Evolutionary conservation across 805 yeast genomes (phyloP).

Genomic region (Candida incommunis): DNA sequence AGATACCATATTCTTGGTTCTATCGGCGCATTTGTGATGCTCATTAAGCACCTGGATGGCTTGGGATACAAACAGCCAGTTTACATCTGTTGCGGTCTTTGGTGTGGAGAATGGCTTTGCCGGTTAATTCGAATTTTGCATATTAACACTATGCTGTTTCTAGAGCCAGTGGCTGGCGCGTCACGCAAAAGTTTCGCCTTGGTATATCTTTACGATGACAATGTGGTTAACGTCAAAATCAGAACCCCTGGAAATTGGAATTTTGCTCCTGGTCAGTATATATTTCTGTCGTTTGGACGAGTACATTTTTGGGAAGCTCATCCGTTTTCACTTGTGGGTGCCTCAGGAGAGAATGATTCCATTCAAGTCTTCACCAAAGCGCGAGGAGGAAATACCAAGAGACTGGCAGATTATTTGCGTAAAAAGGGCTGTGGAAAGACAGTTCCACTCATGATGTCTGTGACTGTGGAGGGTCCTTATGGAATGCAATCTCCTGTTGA

Average conservation of each 20-base stretch:
- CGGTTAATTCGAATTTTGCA: slow-evolving; percentile 36
- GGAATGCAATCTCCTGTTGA: slow-evolving; percentile 36
- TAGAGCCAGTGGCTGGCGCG: slow-evolving; percentile 24
- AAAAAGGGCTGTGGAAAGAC: slow-evolving; percentile 21
- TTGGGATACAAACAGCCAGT: slow-evolving; percentile 43
- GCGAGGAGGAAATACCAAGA: slow-evolving; percentile 39
- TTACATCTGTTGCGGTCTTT: slow-evolving; percentile 42
- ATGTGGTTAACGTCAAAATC: slow-evolving; percentile 35
- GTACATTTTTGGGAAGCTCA: slow-evolving; percentile 50
- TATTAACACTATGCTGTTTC: slow-evolving; percentile 18
- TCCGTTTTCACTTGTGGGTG: slow-evolving; percentile 44
- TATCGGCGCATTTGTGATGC: slow-evolving; percentile 34
- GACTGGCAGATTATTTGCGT: slow-evolving; percentile 21
- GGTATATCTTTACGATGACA: slow-evolving; percentile 28
- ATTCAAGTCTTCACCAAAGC: slow-evolving; percentile 36
- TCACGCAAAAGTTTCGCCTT: slow-evolving; percentile 21
- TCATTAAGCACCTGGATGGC: slow-evolving; percentile 39
- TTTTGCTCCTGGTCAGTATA: slow-evolving; percentile 47
- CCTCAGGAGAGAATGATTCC: slow-evolving; percentile 26
- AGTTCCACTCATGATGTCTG: slow-evolving; percentile 24
- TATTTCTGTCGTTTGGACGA: slow-evolving; percentile 37
- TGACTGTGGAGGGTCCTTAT: slow-evolving; percentile 49
- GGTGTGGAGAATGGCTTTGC: slow-evolving; percentile 52
- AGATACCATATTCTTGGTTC: slow-evolving; percentile 41
- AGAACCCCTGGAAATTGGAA: slow-evolving; percentile 42